These are phyloP conservation scores for Aspergillus hiratsukae DNA, from an alignment of 2,329 filamentous ascomycete species.

Conservation along the genomic window DNA sequence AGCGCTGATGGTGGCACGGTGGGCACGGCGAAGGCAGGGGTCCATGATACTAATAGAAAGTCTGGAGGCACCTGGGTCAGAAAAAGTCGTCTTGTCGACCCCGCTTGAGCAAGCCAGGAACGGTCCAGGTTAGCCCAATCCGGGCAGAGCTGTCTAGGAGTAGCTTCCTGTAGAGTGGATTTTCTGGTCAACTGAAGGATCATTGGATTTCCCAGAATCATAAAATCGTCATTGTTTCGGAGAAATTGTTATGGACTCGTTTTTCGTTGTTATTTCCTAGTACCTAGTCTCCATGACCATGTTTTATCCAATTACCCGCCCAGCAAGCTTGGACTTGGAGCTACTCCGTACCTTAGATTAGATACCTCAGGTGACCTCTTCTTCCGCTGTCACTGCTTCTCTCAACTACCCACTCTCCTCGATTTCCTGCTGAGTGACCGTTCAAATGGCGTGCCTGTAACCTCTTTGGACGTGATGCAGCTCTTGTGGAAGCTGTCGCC, in stretches of 20 bases:
- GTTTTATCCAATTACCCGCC: not conserved
- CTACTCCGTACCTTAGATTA: not conserved
- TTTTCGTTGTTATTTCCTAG: not conserved
- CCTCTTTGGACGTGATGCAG: conserved; percentile 9
- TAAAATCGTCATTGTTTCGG: not conserved
- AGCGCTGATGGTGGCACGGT: not conserved
- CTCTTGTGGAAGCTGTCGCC: conserved; percentile 15
- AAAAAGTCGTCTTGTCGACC: not conserved
- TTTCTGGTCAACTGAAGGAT: too few species aligned
- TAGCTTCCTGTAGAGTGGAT: too few species aligned
- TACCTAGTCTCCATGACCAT: not conserved
- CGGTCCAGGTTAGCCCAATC: not conserved
- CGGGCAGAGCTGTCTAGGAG: not conserved
- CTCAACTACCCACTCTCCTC: not conserved
- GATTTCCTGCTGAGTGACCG: not conserved
- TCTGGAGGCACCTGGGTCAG: not conserved
- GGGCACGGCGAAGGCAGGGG: not conserved
- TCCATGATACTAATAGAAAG: not conserved
- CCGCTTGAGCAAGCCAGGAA: not conserved
- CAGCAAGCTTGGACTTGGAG: not conserved
- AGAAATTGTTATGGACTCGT: not conserved
- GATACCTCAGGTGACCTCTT: not conserved
- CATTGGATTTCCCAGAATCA: too few species aligned
- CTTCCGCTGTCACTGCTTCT: not conserved
- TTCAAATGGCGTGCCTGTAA: not conserved